A percentile compares a stretch with the other conserved stretches of the same genome.
Conservation (phyloP, 2,329 filamentous ascomycete species). For the Fusarium incarnatum region DNA sequence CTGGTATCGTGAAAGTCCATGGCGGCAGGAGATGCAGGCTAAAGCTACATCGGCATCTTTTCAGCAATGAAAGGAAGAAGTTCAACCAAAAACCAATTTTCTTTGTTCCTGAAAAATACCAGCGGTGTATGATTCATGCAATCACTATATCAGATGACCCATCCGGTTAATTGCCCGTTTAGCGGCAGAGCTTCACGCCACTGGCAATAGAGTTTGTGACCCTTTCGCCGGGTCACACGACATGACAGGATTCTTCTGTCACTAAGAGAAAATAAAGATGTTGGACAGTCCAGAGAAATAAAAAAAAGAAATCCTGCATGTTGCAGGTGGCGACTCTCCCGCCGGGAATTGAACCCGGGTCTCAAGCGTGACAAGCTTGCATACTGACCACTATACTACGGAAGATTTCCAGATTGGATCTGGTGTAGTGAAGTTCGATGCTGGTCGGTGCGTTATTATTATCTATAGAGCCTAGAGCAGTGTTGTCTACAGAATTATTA, state of each 20-base stretch:
- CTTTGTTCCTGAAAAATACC: not conserved
- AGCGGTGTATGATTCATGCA: conserved; percentile 10
- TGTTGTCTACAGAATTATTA: not conserved
- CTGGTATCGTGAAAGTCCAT: conserved; percentile 3
- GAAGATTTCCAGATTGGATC: conserved; percentile 5
- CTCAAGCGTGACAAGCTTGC: conserved; percentile 27
- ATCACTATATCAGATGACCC: not conserved
- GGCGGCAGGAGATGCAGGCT: too few species aligned
- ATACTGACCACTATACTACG: conserved; percentile 28
- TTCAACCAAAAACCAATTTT: accelerated
- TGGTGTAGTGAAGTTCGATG: conserved; percentile 12
- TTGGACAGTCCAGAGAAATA: too few species aligned
- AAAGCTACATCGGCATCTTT: too few species aligned
- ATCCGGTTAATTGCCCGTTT: not conserved
- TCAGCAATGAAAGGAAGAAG: too few species aligned
- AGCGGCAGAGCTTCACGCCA: conserved; percentile 12
- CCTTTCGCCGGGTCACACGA: not conserved
- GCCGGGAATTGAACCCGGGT: conserved; percentile 28
- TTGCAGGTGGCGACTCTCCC: conserved; percentile 23
- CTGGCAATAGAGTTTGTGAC: conserved; percentile 6
- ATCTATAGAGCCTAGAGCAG: accelerated
- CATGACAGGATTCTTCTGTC: too few species aligned
- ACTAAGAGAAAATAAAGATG: too few species aligned
- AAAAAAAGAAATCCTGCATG: not conserved
- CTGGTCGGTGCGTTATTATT: accelerated